phyloP scores from a whole-genome alignment of 1,284 basidiomycete species.

The Rhodotorula sp. region DNA sequence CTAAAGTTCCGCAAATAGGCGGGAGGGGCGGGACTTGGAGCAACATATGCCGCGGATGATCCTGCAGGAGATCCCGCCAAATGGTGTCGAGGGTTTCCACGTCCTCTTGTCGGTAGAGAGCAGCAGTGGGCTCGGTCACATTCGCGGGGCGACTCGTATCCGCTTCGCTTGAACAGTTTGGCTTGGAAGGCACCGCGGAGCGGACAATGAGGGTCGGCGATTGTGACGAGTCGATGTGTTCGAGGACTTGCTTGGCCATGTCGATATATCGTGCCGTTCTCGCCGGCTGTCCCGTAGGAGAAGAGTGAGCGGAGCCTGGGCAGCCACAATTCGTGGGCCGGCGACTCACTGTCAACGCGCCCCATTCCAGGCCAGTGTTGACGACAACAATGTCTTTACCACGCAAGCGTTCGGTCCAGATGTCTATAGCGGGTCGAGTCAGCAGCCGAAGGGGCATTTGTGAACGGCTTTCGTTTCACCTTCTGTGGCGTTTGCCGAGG shows the following conservation, averaged over 20 bases:
- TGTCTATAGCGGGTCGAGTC: neutral
- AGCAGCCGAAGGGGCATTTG: neutral
- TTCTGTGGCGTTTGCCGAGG: neutral
- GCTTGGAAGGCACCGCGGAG: neutral
- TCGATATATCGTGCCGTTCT: neutral
- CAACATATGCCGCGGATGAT: neutral
- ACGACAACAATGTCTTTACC: neutral
- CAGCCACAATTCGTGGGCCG: neutral
- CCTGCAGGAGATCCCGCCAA: neutral
- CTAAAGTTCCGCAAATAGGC: neutral
- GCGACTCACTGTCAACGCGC: neutral
- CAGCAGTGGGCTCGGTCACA: neutral
- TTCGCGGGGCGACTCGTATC: neutral
- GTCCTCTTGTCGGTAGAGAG: neutral
- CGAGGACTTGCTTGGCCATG: conserved; percentile 2
- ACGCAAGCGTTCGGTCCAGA: neutral
- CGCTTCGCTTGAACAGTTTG: neutral
- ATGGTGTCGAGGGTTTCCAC: neutral
- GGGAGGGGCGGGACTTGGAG: neutral
- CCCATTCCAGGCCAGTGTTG: neutral
- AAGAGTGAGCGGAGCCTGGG: no score
- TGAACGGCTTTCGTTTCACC: neutral
- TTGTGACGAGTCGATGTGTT: neutral
- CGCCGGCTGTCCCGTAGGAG: neutral
- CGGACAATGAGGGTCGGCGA: conserved; percentile 10